Conservation (phyloP, 2,329 filamentous ascomycete genomes). For the Trichoderma hamatum region DNA sequence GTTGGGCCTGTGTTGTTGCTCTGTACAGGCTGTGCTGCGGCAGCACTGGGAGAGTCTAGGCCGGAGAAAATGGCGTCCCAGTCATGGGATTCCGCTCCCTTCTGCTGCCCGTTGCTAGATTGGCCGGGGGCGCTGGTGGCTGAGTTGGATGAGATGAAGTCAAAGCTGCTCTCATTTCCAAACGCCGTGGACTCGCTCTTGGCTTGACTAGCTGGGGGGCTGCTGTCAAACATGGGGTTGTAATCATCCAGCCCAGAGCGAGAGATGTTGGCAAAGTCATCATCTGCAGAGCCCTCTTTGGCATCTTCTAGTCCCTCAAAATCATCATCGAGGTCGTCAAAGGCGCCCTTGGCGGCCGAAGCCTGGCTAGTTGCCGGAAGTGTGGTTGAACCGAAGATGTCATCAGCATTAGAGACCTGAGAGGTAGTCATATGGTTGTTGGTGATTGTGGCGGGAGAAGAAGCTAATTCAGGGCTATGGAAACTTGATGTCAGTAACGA, state of each 20-base stretch:
- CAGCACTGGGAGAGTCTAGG: conserved; percentile 60
- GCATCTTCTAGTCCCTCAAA: conserved; percentile 84
- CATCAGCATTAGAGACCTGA: conserved; percentile 44
- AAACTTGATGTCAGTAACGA: conserved; percentile 4
- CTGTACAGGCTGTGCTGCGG: conserved; percentile 32
- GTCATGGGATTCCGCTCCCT: conserved; percentile 65
- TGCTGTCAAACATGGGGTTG: conserved; percentile 79
- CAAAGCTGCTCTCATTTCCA: conserved; percentile 59
- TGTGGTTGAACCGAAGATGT: conserved; percentile 47
- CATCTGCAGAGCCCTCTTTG: conserved; percentile 76
- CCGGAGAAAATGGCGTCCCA: conserved; percentile 95
- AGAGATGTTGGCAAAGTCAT: conserved; percentile 77
- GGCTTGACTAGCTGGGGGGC: conserved; percentile 56
- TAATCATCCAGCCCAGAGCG: conserved; percentile 75
- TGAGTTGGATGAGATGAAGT: conserved; percentile 54
- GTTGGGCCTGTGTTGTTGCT: conserved; percentile 11
- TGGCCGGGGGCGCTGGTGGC: conserved; percentile 41
- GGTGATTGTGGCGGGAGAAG: conserved; percentile 40
- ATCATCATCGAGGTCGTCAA: conserved; percentile 77
- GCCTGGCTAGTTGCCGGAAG: conserved; percentile 36
- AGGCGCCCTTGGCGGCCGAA: conserved; percentile 53
- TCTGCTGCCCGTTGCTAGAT: conserved; percentile 44
- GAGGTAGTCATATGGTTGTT: conserved; percentile 29
- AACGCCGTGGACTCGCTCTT: conserved; percentile 59
- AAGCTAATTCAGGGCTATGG: conserved; percentile 37